A percentile compares a stretch with the other conserved stretches of the same genome.
Conservation (phyloP, 306 rosid species). For the Hippophae gyantsensis region DNA sequence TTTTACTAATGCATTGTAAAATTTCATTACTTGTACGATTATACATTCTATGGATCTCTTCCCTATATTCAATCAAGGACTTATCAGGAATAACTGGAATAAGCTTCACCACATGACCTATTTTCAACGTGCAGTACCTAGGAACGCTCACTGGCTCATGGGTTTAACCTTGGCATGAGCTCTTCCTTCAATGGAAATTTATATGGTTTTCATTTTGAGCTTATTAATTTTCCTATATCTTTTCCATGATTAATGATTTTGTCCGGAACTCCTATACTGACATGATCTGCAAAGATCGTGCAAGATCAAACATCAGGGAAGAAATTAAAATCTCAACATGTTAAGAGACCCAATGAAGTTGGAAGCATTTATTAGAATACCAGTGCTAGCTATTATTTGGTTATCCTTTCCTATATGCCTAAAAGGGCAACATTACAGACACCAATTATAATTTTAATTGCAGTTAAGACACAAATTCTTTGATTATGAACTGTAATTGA, state of each 20-base stretch:
- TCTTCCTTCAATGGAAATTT: constrained; percentile 85
- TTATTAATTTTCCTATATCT: constrained; percentile 28
- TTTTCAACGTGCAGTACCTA: constrained; percentile 54
- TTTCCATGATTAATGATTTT: constrained; percentile 56
- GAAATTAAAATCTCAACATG: constrained; percentile 13
- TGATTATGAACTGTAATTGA: too few species aligned
- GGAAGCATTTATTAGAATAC: too few species aligned
- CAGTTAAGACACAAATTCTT: too few species aligned
- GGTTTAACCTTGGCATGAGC: constrained; percentile 84
- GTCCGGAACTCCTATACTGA: constrained; percentile 83
- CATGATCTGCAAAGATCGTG: constrained; percentile 31
- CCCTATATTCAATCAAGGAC: constrained; percentile 74
- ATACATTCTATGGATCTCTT: constrained; percentile 92
- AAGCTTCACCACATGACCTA: constrained; percentile 90
- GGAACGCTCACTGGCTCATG: constrained; percentile 54
- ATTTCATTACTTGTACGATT: constrained; percentile 14
- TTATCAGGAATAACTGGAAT: constrained; percentile 70
- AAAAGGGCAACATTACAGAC: too few species aligned
- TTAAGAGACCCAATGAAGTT: constrained; percentile 4
- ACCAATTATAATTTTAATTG: too few species aligned
- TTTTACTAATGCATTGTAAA: too few species aligned
- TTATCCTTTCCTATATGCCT: too few species aligned
- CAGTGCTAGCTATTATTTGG: too few species aligned
- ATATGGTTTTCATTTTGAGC: constrained; percentile 55
- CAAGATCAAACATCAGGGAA: too few species aligned